Base-by-base conservation (phyloP, 805 yeast species). In the Metschnikowia drakensbergensis region DNA sequence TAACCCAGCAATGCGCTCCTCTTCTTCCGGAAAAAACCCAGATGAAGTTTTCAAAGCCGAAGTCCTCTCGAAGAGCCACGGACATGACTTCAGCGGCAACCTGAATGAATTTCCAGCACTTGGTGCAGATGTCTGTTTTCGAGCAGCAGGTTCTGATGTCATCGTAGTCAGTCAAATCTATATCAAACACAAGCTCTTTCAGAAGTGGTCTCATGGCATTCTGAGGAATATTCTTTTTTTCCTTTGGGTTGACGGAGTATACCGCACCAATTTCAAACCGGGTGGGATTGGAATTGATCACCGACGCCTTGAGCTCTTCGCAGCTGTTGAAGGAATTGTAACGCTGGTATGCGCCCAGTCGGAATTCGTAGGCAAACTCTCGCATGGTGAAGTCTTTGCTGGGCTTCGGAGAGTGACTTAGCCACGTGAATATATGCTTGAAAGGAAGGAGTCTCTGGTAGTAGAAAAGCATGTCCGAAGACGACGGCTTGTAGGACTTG, bases 1-100 rank as follows among this genome's bases (percentile, higher is more conserved):
- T 87, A 25, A 94, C 77, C 99, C 99, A 94, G 61, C 98, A 95
- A 75, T 94, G 99, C 11, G 95, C 96, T 66, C 99, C 99, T 79
- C 99, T 87, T 75, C 99, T 86, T 41, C 99, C 99, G 0, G 97
- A 89, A 62, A 88, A 94, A 4, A 92, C 96, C 98, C 98, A 94
- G 43, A 94, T 74, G 62, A 89, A 73, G 65, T 88, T 84, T 51
- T 82, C 71, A 65, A 88, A 91, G 0, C 97, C 98, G 67, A 94
- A 94, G 66, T 92, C 98, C 44, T 88, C 89, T 45, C 80, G 71
- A 45, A 94, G 73, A 0, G 96, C 85, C 1, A 65, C 61, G 51
- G 86, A 88, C 51, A 94, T 70, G 41, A 91, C 80, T 58, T 82
- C 79, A 49, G 90, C 80, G 1, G 97, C 97, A 26, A 91, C 80